A percentile compares a stretch with the other conserved stretches of the same genome.
phyloP scores from a whole-genome alignment of 306 rosid genomes.

The Sesbania bispinosa region DNA sequence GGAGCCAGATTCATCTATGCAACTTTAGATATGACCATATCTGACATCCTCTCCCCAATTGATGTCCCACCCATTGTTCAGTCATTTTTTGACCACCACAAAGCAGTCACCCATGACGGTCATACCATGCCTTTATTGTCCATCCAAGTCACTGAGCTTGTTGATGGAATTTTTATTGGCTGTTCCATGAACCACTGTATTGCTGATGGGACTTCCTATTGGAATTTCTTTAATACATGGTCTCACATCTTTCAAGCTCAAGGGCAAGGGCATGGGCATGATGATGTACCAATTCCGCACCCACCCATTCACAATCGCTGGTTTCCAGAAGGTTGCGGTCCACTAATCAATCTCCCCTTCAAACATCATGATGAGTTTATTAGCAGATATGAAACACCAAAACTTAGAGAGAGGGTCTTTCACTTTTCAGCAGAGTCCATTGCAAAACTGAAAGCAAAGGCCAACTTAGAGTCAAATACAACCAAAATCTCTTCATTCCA shows the following conservation, averaged over 20 bases:
- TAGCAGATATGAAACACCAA: conserved; percentile 34
- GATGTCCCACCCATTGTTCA: conserved; percentile 52
- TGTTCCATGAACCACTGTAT: conserved; percentile 54
- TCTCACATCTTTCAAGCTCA: conserved; percentile 51
- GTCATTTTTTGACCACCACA: conserved; percentile 55
- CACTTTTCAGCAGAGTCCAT: conserved; percentile 51
- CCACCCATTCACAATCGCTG: conserved; percentile 41
- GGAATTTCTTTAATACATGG: conserved; percentile 58
- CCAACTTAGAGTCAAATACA: conserved; percentile 38
- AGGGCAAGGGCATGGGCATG: background rate
- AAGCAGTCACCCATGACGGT: conserved; percentile 56
- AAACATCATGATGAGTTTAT: conserved; percentile 42
- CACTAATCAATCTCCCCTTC: conserved; percentile 45
- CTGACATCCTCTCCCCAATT: conserved; percentile 50
- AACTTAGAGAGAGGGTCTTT: conserved; percentile 51
- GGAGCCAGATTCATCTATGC: conserved; percentile 60
- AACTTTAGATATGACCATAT: conserved; percentile 32
- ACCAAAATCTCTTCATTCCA: conserved; percentile 51
- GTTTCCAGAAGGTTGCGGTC: conserved; percentile 50
- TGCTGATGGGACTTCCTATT: conserved; percentile 56
- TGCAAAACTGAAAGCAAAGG: conserved; percentile 55
- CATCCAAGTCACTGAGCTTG: conserved; percentile 50
- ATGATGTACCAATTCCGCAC: conserved; percentile 10
- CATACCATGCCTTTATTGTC: conserved; percentile 49
- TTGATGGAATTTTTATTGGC: conserved; percentile 65